Conservation (phyloP, 371 early-diverging fungal species). For the Rhizopus sp. region DNA sequence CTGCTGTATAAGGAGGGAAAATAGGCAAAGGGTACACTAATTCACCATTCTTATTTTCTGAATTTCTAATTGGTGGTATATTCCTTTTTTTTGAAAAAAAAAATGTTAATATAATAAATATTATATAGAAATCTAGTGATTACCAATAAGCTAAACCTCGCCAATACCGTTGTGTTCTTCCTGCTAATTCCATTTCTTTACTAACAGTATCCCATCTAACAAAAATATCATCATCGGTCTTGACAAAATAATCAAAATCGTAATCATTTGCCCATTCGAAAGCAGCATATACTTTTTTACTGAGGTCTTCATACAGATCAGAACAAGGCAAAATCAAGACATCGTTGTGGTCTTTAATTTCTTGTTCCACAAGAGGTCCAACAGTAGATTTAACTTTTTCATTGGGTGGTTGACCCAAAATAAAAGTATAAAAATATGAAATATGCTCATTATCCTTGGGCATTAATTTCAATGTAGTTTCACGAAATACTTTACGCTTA, state of each 20-base stretch:
- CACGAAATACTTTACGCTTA: constrained; percentile 56
- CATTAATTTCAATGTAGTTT: constrained; percentile 57
- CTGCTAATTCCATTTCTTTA: constrained; percentile 52
- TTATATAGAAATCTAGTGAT: too few species aligned
- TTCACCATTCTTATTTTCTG: constrained; percentile 48
- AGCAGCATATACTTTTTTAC: constrained; percentile 53
- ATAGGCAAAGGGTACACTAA: constrained; percentile 49
- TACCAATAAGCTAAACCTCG: constrained; percentile 64
- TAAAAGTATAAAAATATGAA: constrained; percentile 52
- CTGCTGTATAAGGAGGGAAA: constrained; percentile 62
- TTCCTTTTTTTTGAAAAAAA: too few species aligned
- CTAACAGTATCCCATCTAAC: constrained; percentile 66
- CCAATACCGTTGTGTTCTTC: constrained; percentile 60
- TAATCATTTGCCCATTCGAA: constrained; percentile 59
- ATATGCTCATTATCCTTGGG: constrained; percentile 49
- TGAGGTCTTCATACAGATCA: constrained; percentile 54
- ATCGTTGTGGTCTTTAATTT: constrained; percentile 44
- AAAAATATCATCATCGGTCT: constrained; percentile 69
- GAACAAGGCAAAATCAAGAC: constrained; percentile 50
- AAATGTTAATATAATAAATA: too few species aligned
- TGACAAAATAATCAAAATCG: constrained; percentile 62
- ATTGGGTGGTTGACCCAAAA: constrained; percentile 52
- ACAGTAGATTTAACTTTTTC: constrained; percentile 28
- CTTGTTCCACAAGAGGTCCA: constrained; percentile 42
- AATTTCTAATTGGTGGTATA: constrained; percentile 46